These are phyloP conservation scores for Tothia fuscella DNA, from an alignment of 2,329 filamentous ascomycete genomes.

Conservation along the genomic window DNA sequence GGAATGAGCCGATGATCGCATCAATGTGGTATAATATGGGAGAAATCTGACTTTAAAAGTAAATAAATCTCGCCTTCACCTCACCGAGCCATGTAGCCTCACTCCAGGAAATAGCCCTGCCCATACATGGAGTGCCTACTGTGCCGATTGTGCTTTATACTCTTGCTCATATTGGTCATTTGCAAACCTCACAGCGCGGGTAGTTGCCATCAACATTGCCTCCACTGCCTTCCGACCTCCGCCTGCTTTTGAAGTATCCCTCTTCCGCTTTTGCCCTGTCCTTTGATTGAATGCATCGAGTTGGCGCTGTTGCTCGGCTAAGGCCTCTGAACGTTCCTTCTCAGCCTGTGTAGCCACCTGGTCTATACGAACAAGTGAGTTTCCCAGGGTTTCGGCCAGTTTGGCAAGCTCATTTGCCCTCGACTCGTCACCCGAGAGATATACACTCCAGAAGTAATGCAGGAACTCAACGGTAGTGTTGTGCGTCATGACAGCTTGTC, in stretches of 20 bases:
- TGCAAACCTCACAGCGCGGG: conserved; percentile 58
- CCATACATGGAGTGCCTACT: too few species aligned
- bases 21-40: too few species aligned
- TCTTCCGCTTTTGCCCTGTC: conserved; percentile 61
- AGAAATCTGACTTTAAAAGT: too few species aligned
- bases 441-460: conserved; percentile 94
- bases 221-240: conserved; percentile 68
- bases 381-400: conserved; percentile 67
- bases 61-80: too few species aligned
- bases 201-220: conserved; percentile 62
- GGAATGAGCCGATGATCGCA: too few species aligned
- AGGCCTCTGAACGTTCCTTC: conserved; percentile 52
- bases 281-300: conserved; percentile 57
- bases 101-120: too few species aligned
- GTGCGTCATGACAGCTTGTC: conserved; percentile 62
- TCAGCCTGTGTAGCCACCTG: conserved; percentile 74
- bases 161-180: conserved; percentile 59
- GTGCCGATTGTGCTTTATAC: conserved; percentile 13
- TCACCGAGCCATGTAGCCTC: too few species aligned
- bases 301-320: conserved; percentile 56
- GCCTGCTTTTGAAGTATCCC: conserved; percentile 54
- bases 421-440: conserved; percentile 75
- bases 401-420: conserved; percentile 70
- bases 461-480: conserved; percentile 91
- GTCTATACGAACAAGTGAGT: conserved; percentile 66